Conservation (phyloP, 345 rosid species). For the Tarenaya hassleriana region DNA sequence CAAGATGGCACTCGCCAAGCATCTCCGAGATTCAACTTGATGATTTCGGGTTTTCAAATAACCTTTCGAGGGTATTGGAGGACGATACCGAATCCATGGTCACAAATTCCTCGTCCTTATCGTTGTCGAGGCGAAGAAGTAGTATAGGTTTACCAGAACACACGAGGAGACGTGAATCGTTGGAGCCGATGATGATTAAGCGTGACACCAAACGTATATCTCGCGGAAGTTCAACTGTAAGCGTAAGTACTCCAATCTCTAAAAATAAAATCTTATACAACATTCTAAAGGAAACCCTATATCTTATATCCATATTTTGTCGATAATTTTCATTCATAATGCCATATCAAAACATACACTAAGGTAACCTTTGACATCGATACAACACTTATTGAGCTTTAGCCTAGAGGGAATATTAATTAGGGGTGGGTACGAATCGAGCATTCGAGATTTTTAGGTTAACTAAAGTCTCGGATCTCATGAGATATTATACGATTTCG, state of each 20-base stretch:
- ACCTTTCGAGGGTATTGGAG: conserved; percentile 17
- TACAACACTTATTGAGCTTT: no score
- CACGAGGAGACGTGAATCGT: conserved; percentile 21
- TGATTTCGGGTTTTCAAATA: conserved; percentile 19
- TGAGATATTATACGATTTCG: no score
- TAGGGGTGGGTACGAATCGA: no score
- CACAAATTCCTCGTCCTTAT: conserved; percentile 20
- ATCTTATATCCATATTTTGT: no score
- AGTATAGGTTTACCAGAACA: conserved; percentile 33
- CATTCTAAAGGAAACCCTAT: no score
- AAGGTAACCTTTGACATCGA: no score
- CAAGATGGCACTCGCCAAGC: conserved; percentile 24
- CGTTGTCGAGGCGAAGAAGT: conserved; percentile 40
- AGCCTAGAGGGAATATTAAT: no score
- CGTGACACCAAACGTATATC: conserved; percentile 27
- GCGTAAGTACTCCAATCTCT: conserved; percentile 30
- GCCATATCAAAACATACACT: no score
- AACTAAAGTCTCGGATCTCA: no score
- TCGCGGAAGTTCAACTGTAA: conserved; percentile 14
- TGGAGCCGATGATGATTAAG: conserved; percentile 28
- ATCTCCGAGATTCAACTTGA: conserved; percentile 18
- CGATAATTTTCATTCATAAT: no score
- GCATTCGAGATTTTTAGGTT: no score
- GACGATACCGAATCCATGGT: conserved; percentile 40
- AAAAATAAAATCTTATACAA: no score